phyloP scores from a whole-genome alignment of 1,139 yeast species.

The Candida freyschussii region DNA sequence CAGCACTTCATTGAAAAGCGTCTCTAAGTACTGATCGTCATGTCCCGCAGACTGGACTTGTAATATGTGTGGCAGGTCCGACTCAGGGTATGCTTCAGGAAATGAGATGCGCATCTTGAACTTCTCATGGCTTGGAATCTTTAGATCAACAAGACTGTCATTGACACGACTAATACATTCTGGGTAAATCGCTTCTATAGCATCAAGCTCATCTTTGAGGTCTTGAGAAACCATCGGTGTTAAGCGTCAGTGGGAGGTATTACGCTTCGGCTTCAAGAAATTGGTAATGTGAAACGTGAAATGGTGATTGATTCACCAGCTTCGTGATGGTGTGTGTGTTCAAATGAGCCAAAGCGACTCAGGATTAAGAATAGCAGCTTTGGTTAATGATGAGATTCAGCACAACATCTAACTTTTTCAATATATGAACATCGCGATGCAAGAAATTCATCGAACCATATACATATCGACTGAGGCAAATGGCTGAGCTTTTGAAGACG shows the following conservation, averaged over 20 bases:
- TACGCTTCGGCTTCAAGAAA: no score
- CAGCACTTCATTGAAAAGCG: slow-evolving; percentile 44
- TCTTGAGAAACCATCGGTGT: slow-evolving; percentile 41
- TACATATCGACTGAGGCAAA: no score
- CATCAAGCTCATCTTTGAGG: slow-evolving; percentile 70
- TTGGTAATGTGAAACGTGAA: no score
- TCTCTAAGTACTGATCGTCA: slow-evolving; percentile 39
- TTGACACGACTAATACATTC: slow-evolving; percentile 41
- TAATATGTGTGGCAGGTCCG: slow-evolving; percentile 47
- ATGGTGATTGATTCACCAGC: no score
- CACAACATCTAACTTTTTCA: no score
- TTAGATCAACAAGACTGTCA: slow-evolving; percentile 43
- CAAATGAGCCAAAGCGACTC: no score
- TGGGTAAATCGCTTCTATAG: slow-evolving; percentile 89
- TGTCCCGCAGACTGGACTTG: slow-evolving; percentile 41
- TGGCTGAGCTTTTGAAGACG: slow-evolving; percentile 28
- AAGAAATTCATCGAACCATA: no score
- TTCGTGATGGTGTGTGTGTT: no score
- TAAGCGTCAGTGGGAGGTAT: no score
- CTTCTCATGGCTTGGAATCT: slow-evolving; percentile 60
- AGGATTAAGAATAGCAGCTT: no score
- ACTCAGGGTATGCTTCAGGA: slow-evolving; percentile 63
- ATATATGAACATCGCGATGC: no score
- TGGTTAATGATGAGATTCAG: no score
- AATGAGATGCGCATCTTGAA: slow-evolving; percentile 60